These are phyloP conservation scores for Flaveria ramosissima DNA, from an alignment of 129 eudicot genomes.

Conservation along the genomic window DNA sequence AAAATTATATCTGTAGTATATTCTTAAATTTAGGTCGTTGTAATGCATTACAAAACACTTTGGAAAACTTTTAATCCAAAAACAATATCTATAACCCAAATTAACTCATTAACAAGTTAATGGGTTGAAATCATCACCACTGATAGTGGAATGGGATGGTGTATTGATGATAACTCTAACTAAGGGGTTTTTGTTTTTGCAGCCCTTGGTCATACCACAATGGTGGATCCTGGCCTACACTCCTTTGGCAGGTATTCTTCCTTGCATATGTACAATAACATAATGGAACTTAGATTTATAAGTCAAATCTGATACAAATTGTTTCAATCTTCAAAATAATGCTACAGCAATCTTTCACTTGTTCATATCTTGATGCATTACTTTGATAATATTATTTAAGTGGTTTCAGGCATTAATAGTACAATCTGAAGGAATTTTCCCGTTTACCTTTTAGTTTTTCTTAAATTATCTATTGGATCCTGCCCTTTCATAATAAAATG, in stretches of 20 bases:
- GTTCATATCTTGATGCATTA: neutral
- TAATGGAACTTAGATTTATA: conserved; percentile 5
- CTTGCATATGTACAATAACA: neutral
- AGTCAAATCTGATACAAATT: neutral
- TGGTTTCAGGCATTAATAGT: neutral
- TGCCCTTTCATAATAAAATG: neutral
- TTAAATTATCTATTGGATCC: neutral
- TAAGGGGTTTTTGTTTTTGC: conserved; percentile 15
- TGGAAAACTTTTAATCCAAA: neutral
- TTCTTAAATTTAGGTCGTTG: neutral
- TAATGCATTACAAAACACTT: neutral
- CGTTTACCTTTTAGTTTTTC: neutral
- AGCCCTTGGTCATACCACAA: conserved; percentile 98
- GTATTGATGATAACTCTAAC: neutral
- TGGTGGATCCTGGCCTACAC: conserved; percentile 99
- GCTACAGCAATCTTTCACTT: neutral
- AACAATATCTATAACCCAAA: too few relatives aligned
- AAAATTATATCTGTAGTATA: neutral
- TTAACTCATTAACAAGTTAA: neutral
- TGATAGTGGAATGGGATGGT: neutral
- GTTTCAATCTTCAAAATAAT: neutral
- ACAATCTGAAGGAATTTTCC: neutral
- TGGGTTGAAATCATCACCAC: neutral
- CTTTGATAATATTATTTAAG: neutral
- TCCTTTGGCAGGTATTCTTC: conserved; percentile 80